Percentiles rank a stretch among this genome's conserved stretches.
Conservation (phyloP, 2,329 filamentous ascomycete species). For the Chrysosphaeria jannelii region DNA sequence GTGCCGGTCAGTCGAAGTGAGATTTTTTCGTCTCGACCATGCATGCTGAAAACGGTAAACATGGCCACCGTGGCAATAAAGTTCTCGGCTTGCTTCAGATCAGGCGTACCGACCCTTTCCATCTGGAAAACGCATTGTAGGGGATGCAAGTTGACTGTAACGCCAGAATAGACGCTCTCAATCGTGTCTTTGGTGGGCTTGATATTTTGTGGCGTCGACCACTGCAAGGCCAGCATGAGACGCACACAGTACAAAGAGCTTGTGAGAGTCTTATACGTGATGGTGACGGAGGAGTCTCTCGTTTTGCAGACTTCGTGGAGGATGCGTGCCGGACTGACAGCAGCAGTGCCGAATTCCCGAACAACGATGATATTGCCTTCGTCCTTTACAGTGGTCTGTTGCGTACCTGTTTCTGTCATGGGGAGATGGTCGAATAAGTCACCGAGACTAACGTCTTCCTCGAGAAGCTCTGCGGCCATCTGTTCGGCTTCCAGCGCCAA, state of each 20-base stretch:
- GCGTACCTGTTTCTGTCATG: constrained; percentile 26
- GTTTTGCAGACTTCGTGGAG: constrained; percentile 72
- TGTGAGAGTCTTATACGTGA: constrained; percentile 40
- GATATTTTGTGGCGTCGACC: constrained; percentile 42
- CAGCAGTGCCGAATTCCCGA: constrained; percentile 61
- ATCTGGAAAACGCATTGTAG: constrained; percentile 39
- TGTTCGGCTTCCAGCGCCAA: constrained; percentile 24
- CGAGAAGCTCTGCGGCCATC: constrained; percentile 26
- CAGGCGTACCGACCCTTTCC: constrained; percentile 40
- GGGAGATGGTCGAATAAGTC: constrained; percentile 30
- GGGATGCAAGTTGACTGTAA: constrained; percentile 15
- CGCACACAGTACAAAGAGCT: constrained; percentile 45
- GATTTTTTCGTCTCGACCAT: constrained; percentile 60
- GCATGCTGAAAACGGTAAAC: constrained; percentile 53
- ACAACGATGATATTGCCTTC: constrained; percentile 28
- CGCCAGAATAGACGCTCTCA: constrained; percentile 16
- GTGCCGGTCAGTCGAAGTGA: constrained; percentile 44
- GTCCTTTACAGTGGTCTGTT: constrained; percentile 23
- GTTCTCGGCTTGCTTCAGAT: constrained; percentile 55
- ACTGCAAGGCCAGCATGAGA: constrained; percentile 42
- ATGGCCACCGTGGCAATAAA: constrained; percentile 59
- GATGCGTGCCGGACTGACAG: constrained; percentile 42
- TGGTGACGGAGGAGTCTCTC: constrained; percentile 37
- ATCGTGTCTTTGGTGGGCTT: constrained; percentile 10
- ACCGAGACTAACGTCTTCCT: constrained; percentile 18